Percentiles rank a stretch among this genome's conserved stretches.
These are phyloP conservation scores for Cladophialophora psammophila DNA, from an alignment of 2,329 filamentous ascomycete genomes.

Conservation along the genomic window DNA sequence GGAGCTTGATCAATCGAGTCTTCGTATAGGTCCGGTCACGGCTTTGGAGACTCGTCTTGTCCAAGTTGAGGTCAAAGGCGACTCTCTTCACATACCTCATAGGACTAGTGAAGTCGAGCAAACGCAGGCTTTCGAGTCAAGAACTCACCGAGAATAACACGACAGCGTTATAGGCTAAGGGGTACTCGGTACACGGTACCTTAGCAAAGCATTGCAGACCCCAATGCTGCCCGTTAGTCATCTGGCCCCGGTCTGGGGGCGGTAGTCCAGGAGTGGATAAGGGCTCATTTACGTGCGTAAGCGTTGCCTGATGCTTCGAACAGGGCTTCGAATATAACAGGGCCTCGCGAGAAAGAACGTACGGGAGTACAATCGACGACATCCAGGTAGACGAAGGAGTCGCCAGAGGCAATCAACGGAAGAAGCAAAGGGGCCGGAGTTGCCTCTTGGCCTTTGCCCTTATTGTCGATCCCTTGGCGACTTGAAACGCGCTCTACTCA, in stretches of 20 bases:
- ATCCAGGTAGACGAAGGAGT: too few species aligned
- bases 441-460: too few species aligned
- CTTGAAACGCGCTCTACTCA: too few species aligned
- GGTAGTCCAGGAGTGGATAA: background rate
- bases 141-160: background rate
- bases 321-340: too few species aligned
- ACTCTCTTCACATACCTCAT: background rate
- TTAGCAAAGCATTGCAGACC: background rate
- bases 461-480: too few species aligned
- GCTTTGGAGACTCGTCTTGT: background rate
- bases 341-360: too few species aligned
- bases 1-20: background rate
- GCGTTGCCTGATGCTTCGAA: background rate
- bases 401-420: too few species aligned
- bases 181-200: background rate
- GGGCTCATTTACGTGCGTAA: constrained; percentile 3
- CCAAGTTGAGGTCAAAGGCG: background rate
- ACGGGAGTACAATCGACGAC: too few species aligned
- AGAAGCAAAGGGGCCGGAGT: too few species aligned
- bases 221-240: background rate
- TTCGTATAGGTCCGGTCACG: background rate
- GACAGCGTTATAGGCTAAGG: background rate
- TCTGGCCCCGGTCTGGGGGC: background rate
- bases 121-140: background rate
- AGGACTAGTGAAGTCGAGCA: background rate